Base-by-base conservation (phyloP, 1,284 basidiomycete species). In the Moesziomyces sp. region DNA sequence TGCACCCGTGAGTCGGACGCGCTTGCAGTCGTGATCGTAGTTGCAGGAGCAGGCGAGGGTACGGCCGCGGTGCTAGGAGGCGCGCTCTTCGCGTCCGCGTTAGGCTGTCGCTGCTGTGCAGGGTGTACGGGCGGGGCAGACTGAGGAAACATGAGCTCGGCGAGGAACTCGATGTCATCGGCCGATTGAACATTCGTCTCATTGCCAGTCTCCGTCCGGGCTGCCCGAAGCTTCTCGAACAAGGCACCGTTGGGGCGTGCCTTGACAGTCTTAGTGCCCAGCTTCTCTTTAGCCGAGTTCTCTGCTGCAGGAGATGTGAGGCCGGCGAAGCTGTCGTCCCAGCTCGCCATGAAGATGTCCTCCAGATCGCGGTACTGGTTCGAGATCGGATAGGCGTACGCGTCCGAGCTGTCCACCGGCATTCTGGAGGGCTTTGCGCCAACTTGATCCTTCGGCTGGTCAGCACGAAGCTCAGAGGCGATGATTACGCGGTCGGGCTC, bases 281-380 rank as follows among this genome's bases (percentile, higher is more conserved):
- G 51, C 44, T 48, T 55, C n/a, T 23, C 9, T 35, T 51, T 28
- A 13, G 40, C n/a, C 30, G 34, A 11, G 11, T 23, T 48, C 13
- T 45, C 24, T n/a, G 50, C 5, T 3, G 47, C 35, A 3, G 55
- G 10, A 9, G 59, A 23, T 6, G 58, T 38, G 19, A 58, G 26
- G 5, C 58, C 59, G 18, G 48, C 53, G 28, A 59, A 64, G 49
- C 52, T 58, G 47, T 63, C 70, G 40, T 68, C 70, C 60, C 63
- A 64, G 9, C 64, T 57, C 18, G 64, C 60, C 46, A 64, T 60
- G 21, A 68, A 64, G 34, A 68, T 55, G 44, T 67, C 64, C 19
- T 73, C 64, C 46, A 67, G 21, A 26, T 64, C 70, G 38, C 49
- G 47, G 47, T 57, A 73, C 23, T 55, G 48, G 44, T 68, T 57